Conservation (phyloP, 2,329 filamentous ascomycete genomes). For the Aspergillus terreus region DNA sequence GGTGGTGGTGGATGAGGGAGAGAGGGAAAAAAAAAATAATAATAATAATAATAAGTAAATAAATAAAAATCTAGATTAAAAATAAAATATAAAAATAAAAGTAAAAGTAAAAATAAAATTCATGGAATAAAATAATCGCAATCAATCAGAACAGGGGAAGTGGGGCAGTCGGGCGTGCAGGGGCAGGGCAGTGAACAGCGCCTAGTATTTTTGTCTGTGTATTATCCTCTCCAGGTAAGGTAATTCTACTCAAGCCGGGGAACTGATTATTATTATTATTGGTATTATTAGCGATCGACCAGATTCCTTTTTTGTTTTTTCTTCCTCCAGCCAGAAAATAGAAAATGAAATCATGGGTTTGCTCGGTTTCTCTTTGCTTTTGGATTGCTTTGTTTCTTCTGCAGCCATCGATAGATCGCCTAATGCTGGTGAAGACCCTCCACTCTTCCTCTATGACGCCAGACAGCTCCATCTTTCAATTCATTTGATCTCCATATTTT, state of each 20-base stretch:
- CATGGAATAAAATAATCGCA: not conserved
- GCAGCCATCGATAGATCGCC: not conserved
- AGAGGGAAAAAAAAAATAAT: not conserved
- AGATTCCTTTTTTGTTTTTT: constrained; percentile 6
- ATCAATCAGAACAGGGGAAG: not conserved
- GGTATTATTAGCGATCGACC: not conserved
- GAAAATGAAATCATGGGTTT: not conserved
- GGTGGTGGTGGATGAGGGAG: constrained; percentile 5
- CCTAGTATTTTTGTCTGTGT: constrained; percentile 2
- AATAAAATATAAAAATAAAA: constrained; percentile 1
- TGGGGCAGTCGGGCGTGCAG: constrained; percentile 14
- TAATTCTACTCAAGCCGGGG: constrained; percentile 3
- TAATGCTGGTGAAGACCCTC: not conserved
- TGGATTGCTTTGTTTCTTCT: not conserved
- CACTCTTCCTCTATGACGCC: not conserved
- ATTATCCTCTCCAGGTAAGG: constrained; percentile 7
- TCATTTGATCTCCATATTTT: no score
- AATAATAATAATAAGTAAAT: not conserved
- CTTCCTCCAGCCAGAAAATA: constrained; percentile 6
- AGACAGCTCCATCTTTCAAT: not conserved
- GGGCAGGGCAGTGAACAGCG: constrained; percentile 14
- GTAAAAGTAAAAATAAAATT: not conserved
- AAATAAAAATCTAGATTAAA: not conserved
- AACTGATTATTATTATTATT: not conserved
- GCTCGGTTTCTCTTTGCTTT: not conserved